Evolutionary conservation across 306 rosid genomes (phyloP).

Genomic region (Cucumis melo): DNA sequence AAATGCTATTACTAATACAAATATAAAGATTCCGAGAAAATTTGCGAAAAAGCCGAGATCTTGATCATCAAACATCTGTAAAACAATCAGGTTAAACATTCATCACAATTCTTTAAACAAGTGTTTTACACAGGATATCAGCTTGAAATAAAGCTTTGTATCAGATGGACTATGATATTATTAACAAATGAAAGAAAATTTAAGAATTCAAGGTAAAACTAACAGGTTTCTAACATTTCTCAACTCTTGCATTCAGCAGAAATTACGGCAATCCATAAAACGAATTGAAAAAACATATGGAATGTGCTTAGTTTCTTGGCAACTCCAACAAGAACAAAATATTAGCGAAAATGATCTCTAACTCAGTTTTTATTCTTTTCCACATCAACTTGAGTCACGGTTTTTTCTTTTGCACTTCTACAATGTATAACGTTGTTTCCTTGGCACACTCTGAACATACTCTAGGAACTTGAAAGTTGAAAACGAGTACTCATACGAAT

Average conservation of each 20-base stretch:
- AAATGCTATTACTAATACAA: conserved; percentile 75
- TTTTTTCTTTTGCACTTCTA: neutral
- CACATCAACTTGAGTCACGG: neutral
- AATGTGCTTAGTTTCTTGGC: neutral
- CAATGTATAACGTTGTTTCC: neutral
- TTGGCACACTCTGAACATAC: neutral
- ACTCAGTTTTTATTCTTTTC: neutral
- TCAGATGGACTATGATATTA: neutral
- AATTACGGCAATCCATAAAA: neutral
- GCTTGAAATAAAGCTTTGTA: neutral
- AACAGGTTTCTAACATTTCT: neutral
- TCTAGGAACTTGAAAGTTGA: neutral
- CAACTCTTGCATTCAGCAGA: neutral
- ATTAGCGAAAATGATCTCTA: neutral
- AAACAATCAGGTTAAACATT: neutral
- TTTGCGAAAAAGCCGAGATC: conserved; percentile 91
- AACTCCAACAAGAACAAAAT: neutral
- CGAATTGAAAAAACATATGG: neutral
- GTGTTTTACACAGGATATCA: neutral
- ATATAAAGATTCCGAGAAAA: conserved; percentile 81
- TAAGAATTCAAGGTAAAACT: neutral
- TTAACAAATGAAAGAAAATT: neutral
- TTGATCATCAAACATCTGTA: conserved; percentile 81
- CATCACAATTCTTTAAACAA: neutral
- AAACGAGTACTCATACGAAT: neutral